phyloP scores from a whole-genome alignment of 305 asterid genomes.

The Caryopteris hybrid region DNA sequence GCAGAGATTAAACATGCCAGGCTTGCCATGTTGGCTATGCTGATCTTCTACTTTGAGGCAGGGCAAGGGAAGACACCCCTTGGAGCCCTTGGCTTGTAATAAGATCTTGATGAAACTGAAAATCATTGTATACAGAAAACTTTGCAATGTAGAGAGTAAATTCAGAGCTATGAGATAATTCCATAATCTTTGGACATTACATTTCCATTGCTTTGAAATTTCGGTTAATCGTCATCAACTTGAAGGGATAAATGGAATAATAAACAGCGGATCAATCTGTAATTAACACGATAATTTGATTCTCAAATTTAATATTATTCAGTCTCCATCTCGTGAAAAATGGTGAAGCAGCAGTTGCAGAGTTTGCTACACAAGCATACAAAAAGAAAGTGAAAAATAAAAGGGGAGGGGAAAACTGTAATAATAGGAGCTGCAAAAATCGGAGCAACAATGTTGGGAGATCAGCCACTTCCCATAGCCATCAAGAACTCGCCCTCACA shows the following conservation, averaged over 20 bases:
- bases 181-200: background rate
- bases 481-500: constrained; percentile 83
- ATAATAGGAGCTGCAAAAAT: background rate
- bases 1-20: constrained; percentile 98
- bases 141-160: constrained; percentile 8
- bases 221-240: background rate
- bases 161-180: background rate
- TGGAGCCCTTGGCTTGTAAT: constrained; percentile 85
- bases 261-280: too few species aligned
- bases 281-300: background rate
- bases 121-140: background rate
- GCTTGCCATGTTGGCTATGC: constrained; percentile 91
- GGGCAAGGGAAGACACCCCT: constrained; percentile 99
- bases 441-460: background rate
- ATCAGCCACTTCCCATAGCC: constrained; percentile 54
- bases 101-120: background rate
- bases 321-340: background rate
- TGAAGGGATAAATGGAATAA: background rate
- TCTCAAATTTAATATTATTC: background rate
- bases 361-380: background rate
- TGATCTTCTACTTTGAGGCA: constrained; percentile 89
- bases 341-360: background rate
- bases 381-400: background rate
- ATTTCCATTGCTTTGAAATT: background rate
- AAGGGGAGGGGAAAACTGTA: background rate